Percentiles rank a stretch among this genome's conserved stretches.
phyloP scores from a whole-genome alignment of 1,284 basidiomycete species.

The Leccinum fallax region DNA sequence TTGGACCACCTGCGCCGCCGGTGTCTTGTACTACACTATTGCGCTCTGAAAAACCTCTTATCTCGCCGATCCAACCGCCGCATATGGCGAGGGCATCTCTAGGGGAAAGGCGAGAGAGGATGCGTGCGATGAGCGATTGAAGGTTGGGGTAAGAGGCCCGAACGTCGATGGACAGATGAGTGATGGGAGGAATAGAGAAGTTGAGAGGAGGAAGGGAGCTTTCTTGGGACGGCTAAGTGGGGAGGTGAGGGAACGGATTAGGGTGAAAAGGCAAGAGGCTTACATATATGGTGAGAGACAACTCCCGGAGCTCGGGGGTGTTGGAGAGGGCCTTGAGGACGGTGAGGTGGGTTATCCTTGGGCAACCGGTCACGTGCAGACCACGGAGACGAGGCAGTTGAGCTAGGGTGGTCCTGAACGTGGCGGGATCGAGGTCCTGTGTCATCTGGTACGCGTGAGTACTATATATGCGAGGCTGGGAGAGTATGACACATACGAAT shows the following conservation, averaged over 20 bases:
- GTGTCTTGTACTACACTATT: neutral
- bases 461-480: neutral
- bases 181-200: conserved; percentile 43
- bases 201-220: conserved; percentile 34
- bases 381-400: conserved; percentile 54
- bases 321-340: conserved; percentile 49
- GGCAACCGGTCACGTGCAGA: conserved; percentile 62
- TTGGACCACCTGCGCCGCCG: neutral
- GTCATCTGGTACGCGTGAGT: conserved; percentile 45
- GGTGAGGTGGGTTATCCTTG: conserved; percentile 51
- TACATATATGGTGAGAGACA: conserved; percentile 62
- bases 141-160: conserved; percentile 33
- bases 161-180: conserved; percentile 57
- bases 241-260: conserved; percentile 32
- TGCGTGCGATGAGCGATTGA: conserved; percentile 15
- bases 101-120: conserved; percentile 21
- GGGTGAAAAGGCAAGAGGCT: conserved; percentile 19
- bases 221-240: conserved; percentile 28
- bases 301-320: conserved; percentile 55
- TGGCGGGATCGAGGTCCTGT: conserved; percentile 50
- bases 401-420: conserved; percentile 50
- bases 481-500: conserved; percentile 48
- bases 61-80: conserved; percentile 33
- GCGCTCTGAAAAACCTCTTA: conserved; percentile 15
- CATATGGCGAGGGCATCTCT: conserved; percentile 28